These are phyloP conservation scores for Apiospora hydei DNA, from an alignment of 2,329 filamentous ascomycete species.

Conservation along the genomic window DNA sequence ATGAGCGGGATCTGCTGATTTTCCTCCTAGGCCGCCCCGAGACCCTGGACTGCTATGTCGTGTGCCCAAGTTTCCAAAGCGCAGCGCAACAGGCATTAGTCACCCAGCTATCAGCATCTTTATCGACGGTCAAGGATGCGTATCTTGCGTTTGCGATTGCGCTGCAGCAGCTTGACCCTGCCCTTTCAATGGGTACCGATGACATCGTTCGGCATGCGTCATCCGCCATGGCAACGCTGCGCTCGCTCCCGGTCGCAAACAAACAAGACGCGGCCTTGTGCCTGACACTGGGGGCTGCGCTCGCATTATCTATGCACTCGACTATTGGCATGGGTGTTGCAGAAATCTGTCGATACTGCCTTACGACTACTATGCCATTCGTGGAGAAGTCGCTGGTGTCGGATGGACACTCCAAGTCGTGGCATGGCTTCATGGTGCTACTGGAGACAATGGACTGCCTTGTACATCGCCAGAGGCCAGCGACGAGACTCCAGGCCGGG, in stretches of 20 bases:
- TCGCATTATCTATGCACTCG: constrained; percentile 38
- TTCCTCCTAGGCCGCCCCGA: constrained; percentile 35
- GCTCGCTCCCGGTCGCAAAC: constrained; percentile 33
- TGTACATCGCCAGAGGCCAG: constrained; percentile 36
- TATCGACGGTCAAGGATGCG: constrained; percentile 37
- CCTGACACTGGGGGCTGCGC: constrained; percentile 33
- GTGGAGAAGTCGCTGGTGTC: constrained; percentile 24
- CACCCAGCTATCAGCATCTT: constrained; percentile 29
- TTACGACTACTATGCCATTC: constrained; percentile 34
- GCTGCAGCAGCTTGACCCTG: constrained; percentile 32
- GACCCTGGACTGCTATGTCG: constrained; percentile 33
- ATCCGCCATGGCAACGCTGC: constrained; percentile 34
- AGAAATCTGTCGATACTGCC: constrained; percentile 37
- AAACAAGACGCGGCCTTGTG: constrained; percentile 35
- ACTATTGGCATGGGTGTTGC: constrained; percentile 37
- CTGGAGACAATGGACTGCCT: constrained; percentile 39
- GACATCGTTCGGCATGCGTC: constrained; percentile 31
- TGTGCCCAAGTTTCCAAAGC: constrained; percentile 34
- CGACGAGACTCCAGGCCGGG: constrained; percentile 30
- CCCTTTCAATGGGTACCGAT: constrained; percentile 26
- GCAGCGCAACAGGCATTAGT: constrained; percentile 31
- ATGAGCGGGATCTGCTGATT: constrained; percentile 35
- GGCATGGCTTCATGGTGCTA: constrained; percentile 35
- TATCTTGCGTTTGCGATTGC: constrained; percentile 37
- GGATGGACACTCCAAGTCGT: constrained; percentile 31